A percentile compares a stretch with the other conserved stretches of the same genome.
phyloP scores from a whole-genome alignment of 2,329 filamentous ascomycete genomes.

The Cladobotryum mycophilum region DNA sequence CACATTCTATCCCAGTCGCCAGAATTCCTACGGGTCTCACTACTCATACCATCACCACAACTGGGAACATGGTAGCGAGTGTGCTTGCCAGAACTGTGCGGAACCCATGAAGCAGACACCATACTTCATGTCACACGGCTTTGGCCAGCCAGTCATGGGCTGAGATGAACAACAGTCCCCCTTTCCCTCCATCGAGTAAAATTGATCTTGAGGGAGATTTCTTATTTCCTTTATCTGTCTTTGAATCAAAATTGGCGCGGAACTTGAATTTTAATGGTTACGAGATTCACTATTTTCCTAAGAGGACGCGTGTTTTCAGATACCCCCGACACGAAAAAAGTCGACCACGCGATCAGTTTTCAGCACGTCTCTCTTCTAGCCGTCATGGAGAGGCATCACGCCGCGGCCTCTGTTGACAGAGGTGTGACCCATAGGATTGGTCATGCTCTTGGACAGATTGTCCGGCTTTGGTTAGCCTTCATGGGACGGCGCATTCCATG shows the following conservation, averaged over 20 bases:
- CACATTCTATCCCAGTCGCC: slow-evolving; percentile 35
- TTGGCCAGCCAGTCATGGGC: slow-evolving; percentile 51
- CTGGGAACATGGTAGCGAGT: slow-evolving; percentile 50
- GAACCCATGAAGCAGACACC: slow-evolving; percentile 39
- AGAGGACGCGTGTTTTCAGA: slow-evolving; percentile 31
- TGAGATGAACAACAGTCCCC: slow-evolving; percentile 25
- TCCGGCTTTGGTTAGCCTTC: slow-evolving; percentile 4
- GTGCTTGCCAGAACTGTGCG: slow-evolving; percentile 42
- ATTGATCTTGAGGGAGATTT: neutral
- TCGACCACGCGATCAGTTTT: slow-evolving; percentile 22
- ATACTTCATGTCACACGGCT: slow-evolving; percentile 44
- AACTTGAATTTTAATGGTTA: slow-evolving; percentile 24
- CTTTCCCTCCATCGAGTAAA: slow-evolving; percentile 13
- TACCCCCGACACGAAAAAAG: slow-evolving; percentile 35
- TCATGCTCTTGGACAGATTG: slow-evolving; percentile 1
- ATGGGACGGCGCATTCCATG: slow-evolving; percentile 9
- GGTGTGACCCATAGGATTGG: neutral
- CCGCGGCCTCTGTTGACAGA: neutral
- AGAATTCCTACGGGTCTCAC: slow-evolving; percentile 35
- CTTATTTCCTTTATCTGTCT: slow-evolving; percentile 7
- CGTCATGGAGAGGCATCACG: slow-evolving; percentile 4
- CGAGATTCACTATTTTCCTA: slow-evolving; percentile 25
- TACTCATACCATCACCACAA: slow-evolving; percentile 41
- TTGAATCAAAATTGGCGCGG: slow-evolving; percentile 9
- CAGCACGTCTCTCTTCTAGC: slow-evolving; percentile 15